A percentile compares a stretch with the other conserved stretches of the same genome.
Conservation (phyloP, 345 rosid genomes). For the Moricandia arvensis region DNA sequence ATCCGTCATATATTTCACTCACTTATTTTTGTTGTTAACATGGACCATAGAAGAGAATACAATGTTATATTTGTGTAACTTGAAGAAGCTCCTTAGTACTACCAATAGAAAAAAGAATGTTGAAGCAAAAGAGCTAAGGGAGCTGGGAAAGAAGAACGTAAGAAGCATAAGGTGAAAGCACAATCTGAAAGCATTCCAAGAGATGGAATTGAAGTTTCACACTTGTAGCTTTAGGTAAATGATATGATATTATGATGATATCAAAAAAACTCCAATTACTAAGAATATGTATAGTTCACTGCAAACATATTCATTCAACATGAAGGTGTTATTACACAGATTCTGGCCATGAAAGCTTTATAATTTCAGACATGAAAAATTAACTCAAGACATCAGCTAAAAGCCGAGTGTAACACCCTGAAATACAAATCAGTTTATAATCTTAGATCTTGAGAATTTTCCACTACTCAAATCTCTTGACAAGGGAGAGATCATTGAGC, state of each 20-base stretch:
- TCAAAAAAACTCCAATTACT: neutral
- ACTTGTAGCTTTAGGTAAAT: neutral
- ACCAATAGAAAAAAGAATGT: conserved; percentile 71
- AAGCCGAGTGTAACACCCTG: neutral
- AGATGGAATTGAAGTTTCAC: conserved; percentile 58
- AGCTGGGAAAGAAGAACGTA: conserved; percentile 83
- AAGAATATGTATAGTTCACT: neutral
- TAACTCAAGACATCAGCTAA: conserved; percentile 3
- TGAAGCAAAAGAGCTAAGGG: conserved; percentile 66
- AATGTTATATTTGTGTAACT: neutral
- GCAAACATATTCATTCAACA: conserved; percentile 18
- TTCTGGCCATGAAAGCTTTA: neutral
- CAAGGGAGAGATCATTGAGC: conserved; percentile 79
- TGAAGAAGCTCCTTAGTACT: conserved; percentile 44
- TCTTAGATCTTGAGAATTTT: neutral
- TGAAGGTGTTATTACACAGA: neutral
- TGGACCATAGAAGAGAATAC: neutral
- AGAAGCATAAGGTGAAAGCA: conserved; percentile 58
- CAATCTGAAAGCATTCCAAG: conserved; percentile 66
- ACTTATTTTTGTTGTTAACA: neutral
- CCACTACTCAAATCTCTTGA: conserved; percentile 80
- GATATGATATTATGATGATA: neutral
- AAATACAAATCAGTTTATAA: neutral
- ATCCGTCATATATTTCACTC: neutral
- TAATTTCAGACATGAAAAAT: neutral